Base-by-base conservation (phyloP, 2,329 filamentous ascomycete species). In the Talaromyces sp. region DNA sequence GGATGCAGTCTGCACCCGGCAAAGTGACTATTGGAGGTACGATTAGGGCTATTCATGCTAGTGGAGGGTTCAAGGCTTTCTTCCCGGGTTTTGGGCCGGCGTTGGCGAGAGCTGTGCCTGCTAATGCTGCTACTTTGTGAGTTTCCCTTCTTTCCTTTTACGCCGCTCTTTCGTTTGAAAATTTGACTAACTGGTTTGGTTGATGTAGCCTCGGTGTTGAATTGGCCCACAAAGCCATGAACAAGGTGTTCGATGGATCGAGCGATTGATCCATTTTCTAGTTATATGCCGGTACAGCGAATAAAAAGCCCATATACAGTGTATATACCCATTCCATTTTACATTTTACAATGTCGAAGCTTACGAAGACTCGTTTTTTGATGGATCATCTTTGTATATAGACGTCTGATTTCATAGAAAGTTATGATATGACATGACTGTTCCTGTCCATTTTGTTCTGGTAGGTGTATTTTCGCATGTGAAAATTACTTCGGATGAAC, bases 11-110 rank as follows among this genome's bases (percentile, higher is more conserved):
- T 51, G 92, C 92, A 49, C 91, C 95, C 74, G 93, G 92, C 58
- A 90, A 90, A 71, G 89, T 93, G 59, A 92, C 90, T 0, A 87
- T 99, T 61, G 86, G 88, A 17, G 89, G 91, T 7, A 92, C 95
- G 36, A 86, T 99, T 61, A 85, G 86, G 69, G 88, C 92, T 63
- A 83, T 99, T n/a, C 97, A 97, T 75, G 88, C 83, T 40, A 89
- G 83, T 73, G 93, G 94, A 36, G 95, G 95, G 3, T 78, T 91
- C 74, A 93, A 89, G 81, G 93, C 95, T 1, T 99, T 99, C 83
- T 99, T 99, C 86, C 95, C 95, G 5, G 95, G 95, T 27, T 93
- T 99, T 71, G 94, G 92, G 0, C 95, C 95, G 1, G 95, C 95
- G 2, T 85, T 99, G 76, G 91, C 93, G 11, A 88, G 95, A 79